Evolutionary conservation across 140 eudicot species (phyloP).

Genomic region (Cichorium intybus): DNA sequence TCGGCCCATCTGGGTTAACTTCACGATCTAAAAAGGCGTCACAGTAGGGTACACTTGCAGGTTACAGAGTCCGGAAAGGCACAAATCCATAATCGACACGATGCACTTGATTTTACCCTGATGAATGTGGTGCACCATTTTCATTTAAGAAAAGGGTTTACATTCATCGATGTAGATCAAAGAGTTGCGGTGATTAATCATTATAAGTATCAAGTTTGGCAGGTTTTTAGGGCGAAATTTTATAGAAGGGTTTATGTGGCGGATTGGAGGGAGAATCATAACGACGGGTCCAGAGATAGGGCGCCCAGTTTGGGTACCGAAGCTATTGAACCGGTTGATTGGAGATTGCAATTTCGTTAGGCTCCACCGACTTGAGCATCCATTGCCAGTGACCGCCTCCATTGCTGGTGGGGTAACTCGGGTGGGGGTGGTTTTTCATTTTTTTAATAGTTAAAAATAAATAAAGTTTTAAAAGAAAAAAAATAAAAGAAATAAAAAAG

Average conservation of each 20-base stretch:
- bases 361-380: no score
- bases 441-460: no score
- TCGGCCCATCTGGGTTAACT: slow-evolving; percentile 86
- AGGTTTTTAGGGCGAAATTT: slow-evolving; percentile 78
- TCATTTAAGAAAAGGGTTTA: slow-evolving; percentile 58
- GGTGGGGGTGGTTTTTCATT: no score
- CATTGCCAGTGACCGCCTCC: no score
- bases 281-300: slow-evolving; percentile 88
- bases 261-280: slow-evolving; percentile 90
- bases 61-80: slow-evolving; percentile 84
- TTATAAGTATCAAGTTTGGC: slow-evolving; percentile 97
- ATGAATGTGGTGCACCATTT: slow-evolving; percentile 93
- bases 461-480: no score
- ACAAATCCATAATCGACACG: slow-evolving; percentile 84
- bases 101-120: slow-evolving; percentile 66
- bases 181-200: slow-evolving; percentile 64
- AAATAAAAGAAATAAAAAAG: no score
- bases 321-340: slow-evolving; percentile 86
- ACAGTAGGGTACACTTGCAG: slow-evolving; percentile 89
- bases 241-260: slow-evolving; percentile 89
- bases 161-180: slow-evolving; percentile 43
- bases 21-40: slow-evolving; percentile 64
- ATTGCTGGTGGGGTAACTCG: no score
- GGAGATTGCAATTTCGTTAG: slow-evolving; percentile 77
- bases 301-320: slow-evolving; percentile 95